Conservation (phyloP, 192 early-diverging fungal species). For the Dimargaris cristalligena region DNA sequence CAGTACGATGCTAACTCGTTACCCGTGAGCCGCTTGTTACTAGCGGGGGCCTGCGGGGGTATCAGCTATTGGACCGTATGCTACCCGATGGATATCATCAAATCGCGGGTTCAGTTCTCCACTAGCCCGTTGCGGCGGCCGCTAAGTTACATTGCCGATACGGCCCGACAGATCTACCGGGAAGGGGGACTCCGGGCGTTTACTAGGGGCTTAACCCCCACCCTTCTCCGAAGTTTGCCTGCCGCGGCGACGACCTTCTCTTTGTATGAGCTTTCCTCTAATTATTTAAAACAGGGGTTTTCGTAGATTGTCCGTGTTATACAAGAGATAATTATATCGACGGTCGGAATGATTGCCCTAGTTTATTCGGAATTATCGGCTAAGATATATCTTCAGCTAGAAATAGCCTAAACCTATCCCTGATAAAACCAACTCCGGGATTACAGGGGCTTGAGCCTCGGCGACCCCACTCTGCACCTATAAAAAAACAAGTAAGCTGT, state of each 20-base stretch:
- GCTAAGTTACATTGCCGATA: slow-evolving; percentile 35
- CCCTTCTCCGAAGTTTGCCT: slow-evolving; percentile 37
- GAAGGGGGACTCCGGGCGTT: slow-evolving; percentile 41
- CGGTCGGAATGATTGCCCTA: no score
- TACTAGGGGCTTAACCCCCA: slow-evolving; percentile 46
- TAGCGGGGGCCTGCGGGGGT: slow-evolving; percentile 64
- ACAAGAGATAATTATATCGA: no score
- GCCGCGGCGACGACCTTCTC: slow-evolving; percentile 68
- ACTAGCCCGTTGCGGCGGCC: slow-evolving; percentile 34
- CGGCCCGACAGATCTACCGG: slow-evolving; percentile 32
- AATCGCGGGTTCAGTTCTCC: slow-evolving; percentile 56
- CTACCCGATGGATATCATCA: slow-evolving; percentile 79
- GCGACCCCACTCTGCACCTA: no score
- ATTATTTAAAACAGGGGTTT: no score
- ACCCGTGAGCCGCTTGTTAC: slow-evolving; percentile 39
- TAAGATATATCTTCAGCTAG: no score
- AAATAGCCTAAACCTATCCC: no score
- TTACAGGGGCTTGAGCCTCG: no score
- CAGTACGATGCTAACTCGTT: slow-evolving; percentile 32
- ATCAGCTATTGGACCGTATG: slow-evolving; percentile 63
- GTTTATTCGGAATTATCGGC: no score
- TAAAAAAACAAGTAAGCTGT: no score
- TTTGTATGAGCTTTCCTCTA: slow-evolving; percentile 42
- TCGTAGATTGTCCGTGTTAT: no score
- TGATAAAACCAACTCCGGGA: no score